These are phyloP conservation scores for Friedmanniomyces simplex DNA, from an alignment of 495 filamentous ascomycete species.

Conservation along the genomic window DNA sequence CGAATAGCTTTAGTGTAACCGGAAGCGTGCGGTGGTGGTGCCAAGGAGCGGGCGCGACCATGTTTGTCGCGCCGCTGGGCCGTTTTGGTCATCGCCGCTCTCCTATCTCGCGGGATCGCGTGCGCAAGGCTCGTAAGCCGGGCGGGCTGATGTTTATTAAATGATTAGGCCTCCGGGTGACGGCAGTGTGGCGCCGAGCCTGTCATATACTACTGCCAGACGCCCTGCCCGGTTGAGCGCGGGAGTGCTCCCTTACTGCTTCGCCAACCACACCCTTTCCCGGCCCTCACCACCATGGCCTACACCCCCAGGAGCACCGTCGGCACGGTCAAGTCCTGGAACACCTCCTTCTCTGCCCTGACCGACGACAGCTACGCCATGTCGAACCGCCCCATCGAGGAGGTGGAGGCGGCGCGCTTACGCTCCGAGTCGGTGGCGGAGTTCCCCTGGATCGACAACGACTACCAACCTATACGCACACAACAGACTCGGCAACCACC, in stretches of 20 bases:
- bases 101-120: slow-evolving; percentile 1
- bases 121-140: background rate
- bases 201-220: background rate
- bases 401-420: slow-evolving; percentile 16
- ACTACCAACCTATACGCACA: slow-evolving; percentile 17
- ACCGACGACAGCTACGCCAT: slow-evolving; percentile 14
- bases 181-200: background rate
- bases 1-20: slow-evolving; percentile 4
- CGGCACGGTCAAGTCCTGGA: slow-evolving; percentile 20
- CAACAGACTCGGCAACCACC: slow-evolving; percentile 6
- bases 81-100: background rate
- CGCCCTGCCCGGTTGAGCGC: background rate
- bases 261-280: background rate
- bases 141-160: background rate
- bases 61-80: background rate
- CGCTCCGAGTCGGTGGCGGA: slow-evolving; percentile 18
- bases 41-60: slow-evolving; percentile 3
- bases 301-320: slow-evolving; percentile 19
- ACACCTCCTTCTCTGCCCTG: slow-evolving; percentile 12
- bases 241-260: background rate
- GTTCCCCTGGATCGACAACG: slow-evolving; percentile 20
- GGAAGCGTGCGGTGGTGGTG: background rate
- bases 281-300: slow-evolving; percentile 2
- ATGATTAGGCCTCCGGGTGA: background rate
- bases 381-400: slow-evolving; percentile 14